phyloP scores from a whole-genome alignment of 768 basidiomycete species.

The Trametopsis cervina region DNA sequence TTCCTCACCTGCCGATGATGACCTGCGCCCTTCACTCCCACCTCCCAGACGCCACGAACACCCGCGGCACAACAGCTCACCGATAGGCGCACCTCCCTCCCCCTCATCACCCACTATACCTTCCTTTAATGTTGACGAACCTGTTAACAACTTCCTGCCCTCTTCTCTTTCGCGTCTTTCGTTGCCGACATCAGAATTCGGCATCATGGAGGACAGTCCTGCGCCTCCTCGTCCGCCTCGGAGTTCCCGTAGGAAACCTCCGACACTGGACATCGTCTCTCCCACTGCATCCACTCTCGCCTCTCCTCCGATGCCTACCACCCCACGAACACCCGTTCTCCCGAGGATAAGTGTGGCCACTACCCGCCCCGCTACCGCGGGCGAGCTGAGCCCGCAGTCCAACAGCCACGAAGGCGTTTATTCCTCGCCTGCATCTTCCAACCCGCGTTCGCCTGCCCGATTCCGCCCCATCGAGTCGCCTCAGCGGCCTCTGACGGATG shows the following conservation, averaged over 20 bases:
- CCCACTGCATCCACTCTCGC: slow-evolving; percentile 10
- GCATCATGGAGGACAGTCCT: slow-evolving; percentile 9
- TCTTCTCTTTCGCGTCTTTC: slow-evolving; percentile 2
- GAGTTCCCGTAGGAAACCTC: slow-evolving; percentile 16
- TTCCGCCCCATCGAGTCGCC: slow-evolving; percentile 42
- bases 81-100: slow-evolving; percentile 4
- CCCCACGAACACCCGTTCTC: slow-evolving; percentile 14
- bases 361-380: not conserved
- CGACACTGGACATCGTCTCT: slow-evolving; percentile 11
- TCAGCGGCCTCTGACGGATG: slow-evolving; percentile 43
- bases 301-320: slow-evolving; percentile 16
- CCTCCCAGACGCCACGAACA: slow-evolving; percentile 6
- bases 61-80: not conserved
- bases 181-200: slow-evolving; percentile 16
- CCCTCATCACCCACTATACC: slow-evolving; percentile 41
- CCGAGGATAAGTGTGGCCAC: slow-evolving; percentile 6
- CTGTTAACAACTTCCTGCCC: slow-evolving; percentile 37
- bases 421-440: slow-evolving; percentile 16
- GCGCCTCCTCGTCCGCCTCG: slow-evolving; percentile 21
- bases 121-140: slow-evolving; percentile 38
- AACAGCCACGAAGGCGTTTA: slow-evolving; percentile 13
- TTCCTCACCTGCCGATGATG: not conserved
- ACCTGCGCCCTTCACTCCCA: slow-evolving; percentile 8
- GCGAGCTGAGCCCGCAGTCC: not conserved
- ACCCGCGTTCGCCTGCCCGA: slow-evolving; percentile 28